Evolutionary conservation across 1,284 basidiomycete species (phyloP).

Genomic region (Naganishia liquefaciens): DNA sequence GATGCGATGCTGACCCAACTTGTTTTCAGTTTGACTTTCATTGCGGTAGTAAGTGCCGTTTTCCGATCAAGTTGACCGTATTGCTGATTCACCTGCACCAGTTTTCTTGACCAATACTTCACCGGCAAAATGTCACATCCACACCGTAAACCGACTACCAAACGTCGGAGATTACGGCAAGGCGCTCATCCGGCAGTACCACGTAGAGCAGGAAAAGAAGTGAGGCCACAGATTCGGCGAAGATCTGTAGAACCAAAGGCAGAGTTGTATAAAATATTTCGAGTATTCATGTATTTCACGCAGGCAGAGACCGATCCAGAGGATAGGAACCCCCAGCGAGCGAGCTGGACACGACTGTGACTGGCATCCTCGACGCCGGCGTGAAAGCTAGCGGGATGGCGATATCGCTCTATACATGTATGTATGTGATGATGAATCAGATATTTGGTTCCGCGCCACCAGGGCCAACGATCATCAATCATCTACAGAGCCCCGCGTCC

Average conservation of each 20-base stretch:
- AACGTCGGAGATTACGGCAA: constrained; percentile 50
- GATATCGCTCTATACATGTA: too few species aligned
- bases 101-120: constrained; percentile 52
- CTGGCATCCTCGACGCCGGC: too few species aligned
- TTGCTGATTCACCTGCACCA: constrained; percentile 34
- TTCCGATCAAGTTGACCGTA: constrained; percentile 38
- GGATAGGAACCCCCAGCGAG: too few species aligned
- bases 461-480: too few species aligned
- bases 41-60: constrained; percentile 44
- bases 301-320: too few species aligned
- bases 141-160: constrained; percentile 48
- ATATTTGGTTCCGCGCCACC: too few species aligned
- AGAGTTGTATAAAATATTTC: neutral
- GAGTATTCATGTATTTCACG: neutral
- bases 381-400: too few species aligned
- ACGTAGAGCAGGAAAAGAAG: constrained; percentile 31
- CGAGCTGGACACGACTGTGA: too few species aligned
- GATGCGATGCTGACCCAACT: neutral
- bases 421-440: too few species aligned
- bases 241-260: neutral
- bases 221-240: neutral
- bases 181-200: constrained; percentile 42
- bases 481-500: too few species aligned
- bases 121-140: constrained; percentile 52
- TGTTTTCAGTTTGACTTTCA: constrained; percentile 47